Percentiles rank a stretch among this genome's conserved stretches.
These are phyloP conservation scores for Mortierella sp. DNA, from an alignment of 371 early-diverging fungal genomes.

Conservation along the genomic window DNA sequence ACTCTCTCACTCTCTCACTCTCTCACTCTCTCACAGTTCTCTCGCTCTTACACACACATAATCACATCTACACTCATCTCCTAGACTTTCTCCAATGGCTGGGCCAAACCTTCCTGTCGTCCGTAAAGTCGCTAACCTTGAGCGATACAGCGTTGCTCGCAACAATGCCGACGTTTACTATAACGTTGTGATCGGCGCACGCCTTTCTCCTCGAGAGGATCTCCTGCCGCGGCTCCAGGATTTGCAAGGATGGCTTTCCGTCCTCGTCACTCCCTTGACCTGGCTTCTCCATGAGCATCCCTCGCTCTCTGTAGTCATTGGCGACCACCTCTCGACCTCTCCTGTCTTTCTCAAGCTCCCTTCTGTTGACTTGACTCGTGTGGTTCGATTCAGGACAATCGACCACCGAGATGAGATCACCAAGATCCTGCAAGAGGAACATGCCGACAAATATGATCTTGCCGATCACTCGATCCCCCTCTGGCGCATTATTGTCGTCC, in stretches of 20 bases:
- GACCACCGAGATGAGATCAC: slow-evolving; percentile 1
- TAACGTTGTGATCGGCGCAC: slow-evolving; percentile 39
- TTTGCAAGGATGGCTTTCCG: slow-evolving; percentile 16
- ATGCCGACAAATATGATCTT: slow-evolving; percentile 11
- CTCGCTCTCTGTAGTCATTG: slow-evolving; percentile 20
- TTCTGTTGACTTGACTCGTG: slow-evolving; percentile 18
- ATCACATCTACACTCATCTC: background rate
- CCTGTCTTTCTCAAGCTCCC: slow-evolving; percentile 34
- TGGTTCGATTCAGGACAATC: slow-evolving; percentile 23
- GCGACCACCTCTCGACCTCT: slow-evolving; percentile 23
- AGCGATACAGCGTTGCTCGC: slow-evolving; percentile 35
- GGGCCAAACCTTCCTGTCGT: slow-evolving; percentile 22
- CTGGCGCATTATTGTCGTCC: slow-evolving; percentile 35
- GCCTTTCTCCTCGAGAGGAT: slow-evolving; percentile 1
- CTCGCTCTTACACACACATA: background rate
- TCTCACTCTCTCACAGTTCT: background rate
- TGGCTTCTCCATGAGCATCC: slow-evolving; percentile 35
- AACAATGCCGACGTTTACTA: slow-evolving; percentile 21
- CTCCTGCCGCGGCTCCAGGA: slow-evolving; percentile 1
- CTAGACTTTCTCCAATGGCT: background rate
- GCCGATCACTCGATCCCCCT: slow-evolving; percentile 17
- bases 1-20: background rate
- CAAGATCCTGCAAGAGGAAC: slow-evolving; percentile 30
- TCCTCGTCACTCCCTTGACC: slow-evolving; percentile 25
- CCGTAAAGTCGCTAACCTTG: slow-evolving; percentile 30